Base-by-base conservation (phyloP, 768 basidiomycete species). In the Serpula lacrymans region DNA sequence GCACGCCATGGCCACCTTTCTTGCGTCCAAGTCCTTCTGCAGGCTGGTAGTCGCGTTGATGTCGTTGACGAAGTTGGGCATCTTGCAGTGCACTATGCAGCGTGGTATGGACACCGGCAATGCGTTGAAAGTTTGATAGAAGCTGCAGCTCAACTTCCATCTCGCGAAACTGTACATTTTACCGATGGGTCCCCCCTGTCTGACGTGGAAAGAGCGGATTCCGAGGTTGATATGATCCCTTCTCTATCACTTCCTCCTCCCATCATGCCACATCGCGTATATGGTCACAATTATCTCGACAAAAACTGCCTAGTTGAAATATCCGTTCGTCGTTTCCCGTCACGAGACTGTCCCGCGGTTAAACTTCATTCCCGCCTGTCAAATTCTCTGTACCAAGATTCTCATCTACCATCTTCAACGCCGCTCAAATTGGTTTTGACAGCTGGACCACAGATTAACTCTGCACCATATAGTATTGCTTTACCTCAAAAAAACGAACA, bases 371-470 rank as follows among this genome's bases (percentile, higher is more conserved):
- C 84, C 55, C 84, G 84, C 28, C 68, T 89, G 45, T 80, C 84
- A 34, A 82, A 78, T 49, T 75, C 84, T 29, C 73, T 77, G 38
- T 75, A 81, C 47, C 82, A 84, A 48, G 78, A 78, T 48, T 73
- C 80, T 52, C 70, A 84, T 41, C 65, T 86, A 30, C 77, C 84
- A 4, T 80, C 86, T 2, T 84, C 90, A 2, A 62, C 60, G 39
- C 87, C 92, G 6, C 74, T 99, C 50, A 98, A 96, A 62, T 74
- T 99, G 50, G 93, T 98, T 43, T 90, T 99, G 75, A 93, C 94
- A 4, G 84, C 91, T 8, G 82, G 82, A 46, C 81, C 84, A 23
- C 86, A 88, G 34, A 81, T 83, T 30, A 83, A 83, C 41, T 82
- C 91, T 11, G 88, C 89, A 3, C 94, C 96, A 6, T 93, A 93